These are phyloP conservation scores for Metschnikowia lunata DNA, from an alignment of 805 yeast species.

Conservation along the genomic window DNA sequence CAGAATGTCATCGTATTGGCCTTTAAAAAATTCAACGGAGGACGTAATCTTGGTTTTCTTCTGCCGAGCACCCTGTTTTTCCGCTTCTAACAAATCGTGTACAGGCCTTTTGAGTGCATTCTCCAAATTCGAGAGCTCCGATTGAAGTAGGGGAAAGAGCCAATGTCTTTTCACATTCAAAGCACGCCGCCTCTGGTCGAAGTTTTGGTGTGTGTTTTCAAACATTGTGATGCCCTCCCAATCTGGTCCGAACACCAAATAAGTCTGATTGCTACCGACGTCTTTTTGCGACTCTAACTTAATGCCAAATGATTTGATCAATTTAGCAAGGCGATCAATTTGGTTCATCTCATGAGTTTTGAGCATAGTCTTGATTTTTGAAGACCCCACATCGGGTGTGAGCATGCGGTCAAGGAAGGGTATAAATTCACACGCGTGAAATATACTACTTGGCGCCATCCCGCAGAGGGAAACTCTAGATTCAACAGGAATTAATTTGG, in stretches of 20 bases:
- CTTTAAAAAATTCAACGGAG: conserved; percentile 38
- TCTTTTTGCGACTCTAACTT: conserved; percentile 35
- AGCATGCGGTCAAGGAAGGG: conserved; percentile 33
- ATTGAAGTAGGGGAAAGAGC: conserved; percentile 34
- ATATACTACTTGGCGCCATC: conserved; percentile 19
- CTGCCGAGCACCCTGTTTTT: conserved; percentile 15
- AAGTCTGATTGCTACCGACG: conserved; percentile 25
- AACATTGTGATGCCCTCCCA: conserved; percentile 32
- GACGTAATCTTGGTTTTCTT: conserved; percentile 20
- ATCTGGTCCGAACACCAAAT: conserved; percentile 30
- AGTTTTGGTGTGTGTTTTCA: conserved; percentile 6
- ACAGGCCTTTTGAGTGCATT: conserved; percentile 15
- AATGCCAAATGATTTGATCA: conserved; percentile 39
- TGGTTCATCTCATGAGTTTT: conserved; percentile 27
- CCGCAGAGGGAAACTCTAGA: conserved; percentile 27
- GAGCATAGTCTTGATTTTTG: conserved; percentile 21
- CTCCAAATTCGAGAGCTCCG: conserved; percentile 30
- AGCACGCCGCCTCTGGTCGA: conserved; percentile 16
- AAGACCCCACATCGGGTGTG: conserved; percentile 26
- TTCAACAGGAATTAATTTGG: conserved; percentile 26
- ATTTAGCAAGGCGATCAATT: conserved; percentile 33
- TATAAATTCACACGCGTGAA: conserved; percentile 26
- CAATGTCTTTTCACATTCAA: conserved; percentile 28
- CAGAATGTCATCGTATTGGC: conserved; percentile 32
- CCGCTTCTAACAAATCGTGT: not conserved